These are phyloP conservation scores for Aspergillus conjunctus DNA, from an alignment of 495 filamentous ascomycete species.

Conservation along the genomic window DNA sequence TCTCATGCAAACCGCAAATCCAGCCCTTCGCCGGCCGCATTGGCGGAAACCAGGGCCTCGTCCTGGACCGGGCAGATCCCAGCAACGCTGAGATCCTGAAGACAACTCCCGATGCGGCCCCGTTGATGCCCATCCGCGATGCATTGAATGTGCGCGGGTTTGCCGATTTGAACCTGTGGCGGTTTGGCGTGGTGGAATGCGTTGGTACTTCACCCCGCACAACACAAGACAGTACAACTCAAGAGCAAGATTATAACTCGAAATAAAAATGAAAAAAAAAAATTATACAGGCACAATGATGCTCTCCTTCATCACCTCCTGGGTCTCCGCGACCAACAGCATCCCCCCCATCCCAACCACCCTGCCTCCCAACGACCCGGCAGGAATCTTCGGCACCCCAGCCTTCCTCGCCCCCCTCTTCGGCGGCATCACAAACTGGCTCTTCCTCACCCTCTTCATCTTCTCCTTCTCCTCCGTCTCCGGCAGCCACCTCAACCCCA, in stretches of 20 bases:
- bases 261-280: not conserved
- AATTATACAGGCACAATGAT: constrained; percentile 28
- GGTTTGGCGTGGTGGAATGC: constrained; percentile 42
- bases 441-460: constrained; percentile 52
- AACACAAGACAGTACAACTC: no score
- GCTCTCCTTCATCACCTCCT: constrained; percentile 29
- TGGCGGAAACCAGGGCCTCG: constrained; percentile 49
- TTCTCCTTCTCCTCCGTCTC: constrained; percentile 49
- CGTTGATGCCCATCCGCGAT: constrained; percentile 40
- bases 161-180: constrained; percentile 41
- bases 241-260: not conserved
- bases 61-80: constrained; percentile 40
- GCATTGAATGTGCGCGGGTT: constrained; percentile 43
- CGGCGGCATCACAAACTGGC: constrained; percentile 45
- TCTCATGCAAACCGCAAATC: constrained; percentile 18
- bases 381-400: constrained; percentile 28
- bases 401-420: constrained; percentile 34
- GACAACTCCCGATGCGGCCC: constrained; percentile 47
- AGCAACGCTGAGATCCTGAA: constrained; percentile 35
- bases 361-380: constrained; percentile 17
- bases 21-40: constrained; percentile 50
- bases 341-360: constrained; percentile 16
- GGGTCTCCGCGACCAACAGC: constrained; percentile 24
- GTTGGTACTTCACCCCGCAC: constrained; percentile 28
- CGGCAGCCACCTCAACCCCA: constrained; percentile 55